Evolutionary conservation across 768 basidiomycete genomes (phyloP).

Genomic region (Leccinellum albellum): DNA sequence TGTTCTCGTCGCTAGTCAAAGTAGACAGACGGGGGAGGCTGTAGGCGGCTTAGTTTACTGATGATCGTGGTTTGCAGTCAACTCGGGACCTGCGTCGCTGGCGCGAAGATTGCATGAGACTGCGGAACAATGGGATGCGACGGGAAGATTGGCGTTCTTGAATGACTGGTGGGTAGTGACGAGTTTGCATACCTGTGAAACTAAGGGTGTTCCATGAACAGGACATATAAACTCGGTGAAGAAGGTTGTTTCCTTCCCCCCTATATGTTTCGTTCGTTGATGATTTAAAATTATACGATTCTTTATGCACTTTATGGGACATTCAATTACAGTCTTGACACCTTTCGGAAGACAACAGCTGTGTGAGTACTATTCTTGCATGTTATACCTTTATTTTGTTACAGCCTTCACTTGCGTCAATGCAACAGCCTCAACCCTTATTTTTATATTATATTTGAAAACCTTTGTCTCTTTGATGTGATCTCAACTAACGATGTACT

Average conservation of each 20-base stretch:
- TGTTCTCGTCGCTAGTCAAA: neutral
- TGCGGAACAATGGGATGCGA: slow-evolving; percentile 59
- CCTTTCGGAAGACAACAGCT: slow-evolving; percentile 87
- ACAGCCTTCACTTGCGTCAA: neutral
- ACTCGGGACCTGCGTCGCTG: slow-evolving; percentile 57
- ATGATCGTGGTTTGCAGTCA: slow-evolving; percentile 34
- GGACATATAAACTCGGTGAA: slow-evolving; percentile 88
- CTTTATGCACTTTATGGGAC: neutral
- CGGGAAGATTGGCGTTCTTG: slow-evolving; percentile 68
- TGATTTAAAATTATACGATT: neutral
- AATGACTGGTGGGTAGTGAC: slow-evolving; percentile 63
- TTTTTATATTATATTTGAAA: too few relatives aligned
- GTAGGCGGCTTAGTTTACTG: neutral
- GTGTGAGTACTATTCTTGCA: slow-evolving; percentile 42
- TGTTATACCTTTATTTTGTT: neutral
- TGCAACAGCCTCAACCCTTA: neutral
- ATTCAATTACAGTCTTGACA: slow-evolving; percentile 56
- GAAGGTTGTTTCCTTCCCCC: slow-evolving; percentile 48
- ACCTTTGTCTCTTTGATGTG: neutral
- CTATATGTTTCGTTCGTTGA: neutral
- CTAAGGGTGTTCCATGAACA: slow-evolving; percentile 24
- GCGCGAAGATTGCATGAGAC: slow-evolving; percentile 51
- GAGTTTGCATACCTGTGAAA: neutral
- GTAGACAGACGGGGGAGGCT: neutral
- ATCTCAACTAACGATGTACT: neutral